Conservation (phyloP, 2,329 filamentous ascomycete genomes). For the Metarhizium anisopliae region DNA sequence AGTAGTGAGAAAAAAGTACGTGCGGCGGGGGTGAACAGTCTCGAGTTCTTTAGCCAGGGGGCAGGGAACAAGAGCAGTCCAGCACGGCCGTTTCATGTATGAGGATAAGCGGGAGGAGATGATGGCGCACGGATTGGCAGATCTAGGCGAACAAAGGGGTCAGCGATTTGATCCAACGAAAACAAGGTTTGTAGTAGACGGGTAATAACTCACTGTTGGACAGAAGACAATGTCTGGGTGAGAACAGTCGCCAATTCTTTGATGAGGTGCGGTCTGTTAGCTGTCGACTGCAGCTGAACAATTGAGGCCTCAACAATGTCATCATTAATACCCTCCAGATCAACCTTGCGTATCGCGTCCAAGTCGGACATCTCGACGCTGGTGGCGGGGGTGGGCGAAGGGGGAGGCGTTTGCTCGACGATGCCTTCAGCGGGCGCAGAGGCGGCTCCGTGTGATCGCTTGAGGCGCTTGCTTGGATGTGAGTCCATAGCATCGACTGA, state of each 20-base stretch:
- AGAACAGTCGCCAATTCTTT: constrained; percentile 84
- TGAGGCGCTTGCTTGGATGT: constrained; percentile 57
- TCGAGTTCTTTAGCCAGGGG: constrained; percentile 90
- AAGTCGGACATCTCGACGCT: constrained; percentile 19
- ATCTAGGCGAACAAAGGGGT: constrained; percentile 47
- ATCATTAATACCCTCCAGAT: constrained; percentile 80
- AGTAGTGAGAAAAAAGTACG: constrained; percentile 95
- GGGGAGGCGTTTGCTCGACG: constrained; percentile 64
- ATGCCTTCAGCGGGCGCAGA: constrained; percentile 54
- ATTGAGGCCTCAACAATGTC: constrained; percentile 92
- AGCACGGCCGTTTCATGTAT: constrained; percentile 79
- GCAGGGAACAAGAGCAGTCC: constrained; percentile 71
- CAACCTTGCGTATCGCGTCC: constrained; percentile 26
- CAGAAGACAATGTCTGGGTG: constrained; percentile 65
- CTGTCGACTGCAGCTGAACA: constrained; percentile 77
- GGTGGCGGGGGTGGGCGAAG: constrained; percentile 24
- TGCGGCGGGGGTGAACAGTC: constrained; percentile 83
- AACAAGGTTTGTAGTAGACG: constrained; percentile 1
- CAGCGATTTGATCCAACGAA: constrained; percentile 10
- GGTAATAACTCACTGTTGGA: constrained; percentile 70
- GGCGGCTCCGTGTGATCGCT: constrained; percentile 60
- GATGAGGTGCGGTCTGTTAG: constrained; percentile 86
- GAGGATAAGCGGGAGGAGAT: constrained; percentile 85
- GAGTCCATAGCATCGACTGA: constrained; percentile 22
- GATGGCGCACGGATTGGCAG: constrained; percentile 89